Base-by-base conservation (phyloP, 345 rosid species). In the Heritiera littoralis region DNA sequence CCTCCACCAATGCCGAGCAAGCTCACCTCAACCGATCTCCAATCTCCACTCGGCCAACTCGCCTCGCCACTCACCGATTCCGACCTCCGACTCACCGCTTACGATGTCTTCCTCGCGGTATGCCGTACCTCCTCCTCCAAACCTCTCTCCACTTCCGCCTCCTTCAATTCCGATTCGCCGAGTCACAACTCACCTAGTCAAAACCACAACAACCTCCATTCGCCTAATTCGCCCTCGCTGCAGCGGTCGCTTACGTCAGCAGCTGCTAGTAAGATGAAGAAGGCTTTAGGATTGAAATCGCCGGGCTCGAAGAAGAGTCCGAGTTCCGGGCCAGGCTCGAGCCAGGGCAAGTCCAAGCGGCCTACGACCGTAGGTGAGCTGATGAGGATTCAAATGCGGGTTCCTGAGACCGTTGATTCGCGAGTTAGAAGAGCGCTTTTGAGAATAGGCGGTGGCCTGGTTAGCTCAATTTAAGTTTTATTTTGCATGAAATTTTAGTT, bases 231-330 rank as follows among this genome's bases (percentile, higher is more conserved):
- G 4, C 89, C 93, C 15, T 86, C 86, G 15, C 60, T 90, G 52
- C 97, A 96, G 85, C 90, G 97, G 5, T 96, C 99, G 10, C 89
- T 94, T 45, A 96, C 99, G 40, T 92, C 98, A 10, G 79, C 95
- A 43, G 99, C 98, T 72, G 97, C 99, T 0, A 92, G 97, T 83
- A 91, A 90, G 86, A 90, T 96, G 97, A 96, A 96, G 90, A 96
- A 90, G 76, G 98, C 98, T 15, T 85, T 96, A 28, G 98, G 99
- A 28, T 82, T 96, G 82, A 91, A 85, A 83, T 92, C 97, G 2
- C 94, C 99, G 0, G 76, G 88, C 35, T 85, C 88, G 12, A 91
- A 75, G 78, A 92, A 84, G 83, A 90, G 92, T 52, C 91, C 38
- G 38, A 1, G 38, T 35, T 35, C 92, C 48, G 92, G 87, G 15